Conservation (phyloP, 768 basidiomycete species). For the Tulasnella sp. region DNA sequence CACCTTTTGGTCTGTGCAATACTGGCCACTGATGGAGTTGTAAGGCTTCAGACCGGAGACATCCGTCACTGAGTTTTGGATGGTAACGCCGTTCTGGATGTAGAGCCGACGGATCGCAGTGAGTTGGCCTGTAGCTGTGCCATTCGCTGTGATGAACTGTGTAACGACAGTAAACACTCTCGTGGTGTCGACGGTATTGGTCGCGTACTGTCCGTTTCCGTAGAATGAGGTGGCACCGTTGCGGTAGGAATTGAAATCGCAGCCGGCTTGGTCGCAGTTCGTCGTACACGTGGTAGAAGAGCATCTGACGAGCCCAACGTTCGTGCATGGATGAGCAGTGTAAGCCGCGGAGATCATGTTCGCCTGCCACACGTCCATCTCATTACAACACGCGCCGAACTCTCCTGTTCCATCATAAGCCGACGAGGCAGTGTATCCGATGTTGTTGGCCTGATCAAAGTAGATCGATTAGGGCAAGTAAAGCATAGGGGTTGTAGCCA, state of each 20-base stretch:
- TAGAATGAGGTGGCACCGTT: conserved; percentile 5
- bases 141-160: conserved; percentile 3
- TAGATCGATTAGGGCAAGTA: neutral
- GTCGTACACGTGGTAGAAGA: neutral
- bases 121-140: neutral
- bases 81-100: conserved; percentile 42
- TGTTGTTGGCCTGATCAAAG: conserved; percentile 27
- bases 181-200: neutral
- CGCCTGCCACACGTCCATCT: conserved; percentile 3
- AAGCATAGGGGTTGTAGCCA: neutral
- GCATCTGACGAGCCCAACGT: neutral
- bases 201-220: neutral
- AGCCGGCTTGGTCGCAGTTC: conserved; percentile 4
- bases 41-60: conserved; percentile 28
- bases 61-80: conserved; percentile 39
- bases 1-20: conserved; percentile 17
- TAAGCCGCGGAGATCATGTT: conserved; percentile 5
- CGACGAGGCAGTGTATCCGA: neutral
- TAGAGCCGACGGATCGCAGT: conserved; percentile 26
- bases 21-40: conserved; percentile 16
- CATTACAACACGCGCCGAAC: conserved; percentile 5
- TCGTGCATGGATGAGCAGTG: neutral
- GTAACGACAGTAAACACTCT: conserved; percentile 7
- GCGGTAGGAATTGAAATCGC: conserved; percentile 11
- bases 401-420: neutral